phyloP scores from a whole-genome alignment of 768 basidiomycete genomes.

The Leccinum boreale region DNA sequence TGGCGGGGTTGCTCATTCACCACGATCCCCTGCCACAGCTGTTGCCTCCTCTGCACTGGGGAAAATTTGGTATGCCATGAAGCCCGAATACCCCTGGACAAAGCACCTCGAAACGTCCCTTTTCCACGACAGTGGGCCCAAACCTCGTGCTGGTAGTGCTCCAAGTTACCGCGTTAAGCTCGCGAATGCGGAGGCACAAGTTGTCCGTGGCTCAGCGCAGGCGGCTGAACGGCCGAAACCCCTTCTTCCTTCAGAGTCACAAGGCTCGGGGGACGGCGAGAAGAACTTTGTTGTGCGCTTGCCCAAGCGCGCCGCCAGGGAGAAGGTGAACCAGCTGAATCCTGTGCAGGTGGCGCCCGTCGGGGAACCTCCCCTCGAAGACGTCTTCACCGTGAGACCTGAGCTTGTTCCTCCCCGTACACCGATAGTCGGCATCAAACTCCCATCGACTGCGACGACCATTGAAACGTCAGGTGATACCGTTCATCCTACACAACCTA shows the following conservation, averaged over 20 bases:
- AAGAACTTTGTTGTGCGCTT: conserved; percentile 53
- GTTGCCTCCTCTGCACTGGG: conserved; percentile 31
- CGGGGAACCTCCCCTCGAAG: conserved; percentile 45
- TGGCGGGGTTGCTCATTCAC: conserved; percentile 35
- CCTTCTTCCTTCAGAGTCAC: conserved; percentile 18
- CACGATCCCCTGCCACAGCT: conserved; percentile 28
- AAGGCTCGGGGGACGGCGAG: conserved; percentile 41
- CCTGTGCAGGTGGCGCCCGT: conserved; percentile 22
- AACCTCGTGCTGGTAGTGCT: conserved; percentile 55
- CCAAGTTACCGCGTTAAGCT: conserved; percentile 61
- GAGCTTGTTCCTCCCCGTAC: conserved; percentile 36
- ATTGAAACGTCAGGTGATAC: conserved; percentile 1
- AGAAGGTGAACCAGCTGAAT: conserved; percentile 21
- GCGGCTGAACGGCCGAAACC: conserved; percentile 8
- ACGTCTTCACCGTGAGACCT: conserved; percentile 57
- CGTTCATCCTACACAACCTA: conserved; percentile 11
- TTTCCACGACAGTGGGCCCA: conserved; percentile 57
- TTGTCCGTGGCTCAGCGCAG: conserved; percentile 41
- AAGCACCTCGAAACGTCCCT: conserved; percentile 78
- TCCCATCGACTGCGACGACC: conserved; percentile 28
- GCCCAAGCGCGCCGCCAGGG: conserved; percentile 42
- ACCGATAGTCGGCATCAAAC: conserved; percentile 24
- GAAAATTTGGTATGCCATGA: conserved; percentile 68
- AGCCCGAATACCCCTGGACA: conserved; percentile 80
- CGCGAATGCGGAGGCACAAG: conserved; percentile 43